A percentile compares a stretch with the other conserved stretches of the same genome.
Conservation (phyloP, 768 basidiomycete genomes). For the Lepiota subincarnata region DNA sequence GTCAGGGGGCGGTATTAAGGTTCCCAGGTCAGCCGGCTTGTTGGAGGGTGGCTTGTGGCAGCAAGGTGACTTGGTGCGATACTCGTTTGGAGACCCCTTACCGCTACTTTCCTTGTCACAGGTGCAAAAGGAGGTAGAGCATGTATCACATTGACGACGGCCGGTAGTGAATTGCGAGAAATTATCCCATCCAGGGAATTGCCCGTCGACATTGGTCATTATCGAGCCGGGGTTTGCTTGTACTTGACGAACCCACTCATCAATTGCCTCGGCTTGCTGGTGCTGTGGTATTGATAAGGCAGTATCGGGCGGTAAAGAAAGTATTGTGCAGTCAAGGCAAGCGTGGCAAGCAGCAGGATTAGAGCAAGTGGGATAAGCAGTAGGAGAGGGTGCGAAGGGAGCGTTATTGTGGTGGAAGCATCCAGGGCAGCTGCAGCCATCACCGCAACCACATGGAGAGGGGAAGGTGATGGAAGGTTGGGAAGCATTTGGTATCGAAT, state of each 20-base stretch:
- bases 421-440: slow-evolving; percentile 60
- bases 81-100: not conserved
- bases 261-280: slow-evolving; percentile 43
- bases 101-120: not conserved
- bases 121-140: slow-evolving; percentile 10
- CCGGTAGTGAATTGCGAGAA: not conserved
- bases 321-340: slow-evolving; percentile 64
- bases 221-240: slow-evolving; percentile 25
- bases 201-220: slow-evolving; percentile 2
- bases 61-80: not conserved
- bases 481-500: slow-evolving; percentile 15
- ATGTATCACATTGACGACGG: slow-evolving; percentile 3
- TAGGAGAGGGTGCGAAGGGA: slow-evolving; percentile 27
- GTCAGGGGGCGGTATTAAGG: not conserved
- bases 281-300: slow-evolving; percentile 38
- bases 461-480: slow-evolving; percentile 28
- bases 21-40: not conserved
- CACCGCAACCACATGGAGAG: slow-evolving; percentile 60
- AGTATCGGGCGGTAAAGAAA: slow-evolving; percentile 41
- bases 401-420: slow-evolving; percentile 51
- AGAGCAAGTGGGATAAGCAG: slow-evolving; percentile 33
- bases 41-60: slow-evolving; percentile 4
- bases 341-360: slow-evolving; percentile 35
- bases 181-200: slow-evolving; percentile 1
- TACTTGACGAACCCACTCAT: slow-evolving; percentile 63